A percentile compares a stretch with the other conserved stretches of the same genome.
Conservation (phyloP, 345 rosid species). For the Euphorbia tirucalli region DNA sequence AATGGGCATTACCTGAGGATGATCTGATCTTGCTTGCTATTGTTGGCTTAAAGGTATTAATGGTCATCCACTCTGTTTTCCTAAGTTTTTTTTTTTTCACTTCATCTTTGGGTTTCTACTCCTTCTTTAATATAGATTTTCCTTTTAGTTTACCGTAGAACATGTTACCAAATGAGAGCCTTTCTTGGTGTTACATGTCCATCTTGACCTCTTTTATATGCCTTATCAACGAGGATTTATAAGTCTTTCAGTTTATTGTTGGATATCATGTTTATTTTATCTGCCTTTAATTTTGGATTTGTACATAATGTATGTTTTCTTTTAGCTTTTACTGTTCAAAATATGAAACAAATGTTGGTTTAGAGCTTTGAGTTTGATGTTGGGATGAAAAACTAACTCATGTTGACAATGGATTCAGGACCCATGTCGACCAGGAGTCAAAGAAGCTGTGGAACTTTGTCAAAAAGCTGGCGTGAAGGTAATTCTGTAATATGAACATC, state of each 20-base stretch:
- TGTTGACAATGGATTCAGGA: conserved; percentile 21
- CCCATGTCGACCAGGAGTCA: conserved; percentile 35
- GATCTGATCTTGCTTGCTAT: conserved; percentile 84
- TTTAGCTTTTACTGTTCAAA: neutral
- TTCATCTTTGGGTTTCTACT: too few relatives aligned
- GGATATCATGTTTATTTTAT: neutral
- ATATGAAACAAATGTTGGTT: neutral
- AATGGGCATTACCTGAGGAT: conserved; percentile 88
- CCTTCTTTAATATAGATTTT: too few relatives aligned
- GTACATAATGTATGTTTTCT: neutral
- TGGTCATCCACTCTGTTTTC: neutral
- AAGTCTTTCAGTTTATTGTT: neutral
- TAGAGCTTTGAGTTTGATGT: neutral
- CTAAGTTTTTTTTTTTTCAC: too few relatives aligned
- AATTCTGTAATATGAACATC: neutral
- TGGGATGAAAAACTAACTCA: neutral
- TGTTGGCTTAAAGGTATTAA: conserved; percentile 84
- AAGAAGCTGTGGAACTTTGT: conserved; percentile 30
- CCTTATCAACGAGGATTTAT: neutral
- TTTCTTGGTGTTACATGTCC: neutral
- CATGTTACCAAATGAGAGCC: too few relatives aligned
- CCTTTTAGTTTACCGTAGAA: too few relatives aligned
- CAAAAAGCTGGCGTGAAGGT: conserved; percentile 39
- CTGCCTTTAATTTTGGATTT: neutral
- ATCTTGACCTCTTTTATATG: neutral